phyloP scores from a whole-genome alignment of 805 yeast genomes.

The Osmozyma mogii region DNA sequence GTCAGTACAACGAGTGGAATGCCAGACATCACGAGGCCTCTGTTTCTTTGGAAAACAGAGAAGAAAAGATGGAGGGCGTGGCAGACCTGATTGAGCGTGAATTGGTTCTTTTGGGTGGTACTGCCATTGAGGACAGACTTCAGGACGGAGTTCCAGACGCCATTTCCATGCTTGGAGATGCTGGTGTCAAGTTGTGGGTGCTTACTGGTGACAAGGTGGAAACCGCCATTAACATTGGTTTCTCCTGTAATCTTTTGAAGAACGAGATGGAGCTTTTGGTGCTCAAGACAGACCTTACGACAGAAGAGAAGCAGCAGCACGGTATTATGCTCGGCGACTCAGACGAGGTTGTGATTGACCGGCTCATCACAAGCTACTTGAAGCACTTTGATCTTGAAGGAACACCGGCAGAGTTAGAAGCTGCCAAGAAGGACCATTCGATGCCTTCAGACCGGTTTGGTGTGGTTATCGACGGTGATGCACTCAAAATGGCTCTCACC shows the following conservation, averaged over 20 bases:
- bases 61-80: slow-evolving; percentile 63
- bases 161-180: slow-evolving; percentile 57
- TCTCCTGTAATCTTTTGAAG: slow-evolving; percentile 70
- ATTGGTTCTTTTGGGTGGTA: slow-evolving; percentile 64
- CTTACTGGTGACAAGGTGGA: slow-evolving; percentile 86
- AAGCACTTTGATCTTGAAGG: slow-evolving; percentile 54
- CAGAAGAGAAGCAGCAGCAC: slow-evolving; percentile 18
- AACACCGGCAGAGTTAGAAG: slow-evolving; percentile 44
- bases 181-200: slow-evolving; percentile 83
- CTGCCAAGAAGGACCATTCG: slow-evolving; percentile 48
- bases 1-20: slow-evolving; percentile 58
- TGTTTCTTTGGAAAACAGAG: slow-evolving; percentile 55
- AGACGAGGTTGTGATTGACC: slow-evolving; percentile 31
- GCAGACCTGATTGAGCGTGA: slow-evolving; percentile 69
- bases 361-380: slow-evolving; percentile 46
- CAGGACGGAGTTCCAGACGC: slow-evolving; percentile 87
- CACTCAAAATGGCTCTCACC: slow-evolving; percentile 48
- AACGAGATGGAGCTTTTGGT: slow-evolving; percentile 71
- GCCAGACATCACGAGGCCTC: slow-evolving; percentile 56
- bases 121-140: slow-evolving; percentile 79
- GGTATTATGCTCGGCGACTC: slow-evolving; percentile 14
- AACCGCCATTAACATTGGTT: slow-evolving; percentile 82
- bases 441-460: slow-evolving; percentile 65
- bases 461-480: slow-evolving; percentile 75
- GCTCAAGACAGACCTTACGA: slow-evolving; percentile 30